Percentiles rank a stretch among this genome's conserved stretches.
Conservation (phyloP, 2,329 filamentous ascomycete genomes). For the Fusarium torulosum region DNA sequence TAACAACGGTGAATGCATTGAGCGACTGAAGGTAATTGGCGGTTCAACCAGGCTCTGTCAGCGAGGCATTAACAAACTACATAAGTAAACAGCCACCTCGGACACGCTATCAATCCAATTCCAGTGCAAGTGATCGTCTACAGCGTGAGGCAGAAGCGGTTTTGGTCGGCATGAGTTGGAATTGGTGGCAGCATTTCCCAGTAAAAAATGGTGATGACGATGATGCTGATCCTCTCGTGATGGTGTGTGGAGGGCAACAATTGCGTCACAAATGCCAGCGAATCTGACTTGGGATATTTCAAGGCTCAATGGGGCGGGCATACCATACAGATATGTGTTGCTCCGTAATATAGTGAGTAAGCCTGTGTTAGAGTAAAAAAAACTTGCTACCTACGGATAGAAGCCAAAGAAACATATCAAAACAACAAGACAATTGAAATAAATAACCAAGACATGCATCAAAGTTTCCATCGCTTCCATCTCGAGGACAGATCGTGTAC, state of each 20-base stretch:
- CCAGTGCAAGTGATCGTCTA: conserved; percentile 2
- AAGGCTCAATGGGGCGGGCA: too few species aligned
- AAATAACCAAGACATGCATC: conserved; percentile 30
- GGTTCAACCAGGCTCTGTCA: neutral
- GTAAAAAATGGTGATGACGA: conserved; percentile 37
- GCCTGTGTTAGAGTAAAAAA: neutral
- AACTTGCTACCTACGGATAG: too few species aligned
- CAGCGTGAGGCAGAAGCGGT: conserved; percentile 14
- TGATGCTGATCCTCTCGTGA: conserved; percentile 35
- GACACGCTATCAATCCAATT: too few species aligned
- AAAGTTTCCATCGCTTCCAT: conserved; percentile 29
- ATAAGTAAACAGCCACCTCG: neutral
- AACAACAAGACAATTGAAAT: conserved; percentile 6
- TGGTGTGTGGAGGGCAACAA: conserved; percentile 32
- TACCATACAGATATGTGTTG: neutral
- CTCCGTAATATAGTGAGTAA: neutral
- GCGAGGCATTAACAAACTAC: too few species aligned
- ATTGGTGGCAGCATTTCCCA: neutral
- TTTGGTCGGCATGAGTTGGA: conserved; percentile 10
- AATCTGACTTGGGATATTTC: conserved; percentile 2
- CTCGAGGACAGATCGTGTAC: conserved; percentile 20
- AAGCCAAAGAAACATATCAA: neutral
- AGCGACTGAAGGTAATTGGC: conserved; percentile 1
- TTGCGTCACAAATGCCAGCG: conserved; percentile 34
- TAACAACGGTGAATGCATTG: conserved; percentile 34